Percentiles rank a stretch among this genome's conserved stretches.
These are phyloP conservation scores for Ophiostoma sp. DNA, from an alignment of 2,329 filamentous ascomycete species.

Conservation along the genomic window DNA sequence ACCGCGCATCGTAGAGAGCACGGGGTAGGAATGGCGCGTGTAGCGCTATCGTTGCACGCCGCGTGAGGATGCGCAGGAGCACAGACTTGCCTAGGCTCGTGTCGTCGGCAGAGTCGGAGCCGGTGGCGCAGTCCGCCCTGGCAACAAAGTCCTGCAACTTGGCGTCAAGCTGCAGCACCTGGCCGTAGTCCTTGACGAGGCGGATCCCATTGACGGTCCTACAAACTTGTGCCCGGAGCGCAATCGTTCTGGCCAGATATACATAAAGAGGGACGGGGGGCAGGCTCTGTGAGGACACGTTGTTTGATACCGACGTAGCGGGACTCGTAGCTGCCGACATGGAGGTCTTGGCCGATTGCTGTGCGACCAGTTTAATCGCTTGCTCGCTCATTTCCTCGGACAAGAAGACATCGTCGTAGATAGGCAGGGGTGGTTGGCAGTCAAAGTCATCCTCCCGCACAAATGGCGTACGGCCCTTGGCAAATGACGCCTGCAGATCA, in stretches of 20 bases:
- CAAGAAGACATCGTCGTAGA: not conserved
- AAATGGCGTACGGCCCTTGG: conserved; percentile 1
- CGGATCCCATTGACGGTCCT: conserved; percentile 1
- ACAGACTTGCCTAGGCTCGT: not conserved
- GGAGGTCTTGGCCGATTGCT: not conserved
- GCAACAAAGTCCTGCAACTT: not conserved
- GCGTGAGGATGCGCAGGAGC: conserved; percentile 2
- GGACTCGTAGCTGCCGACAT: not conserved
- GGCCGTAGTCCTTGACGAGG: conserved; percentile 2
- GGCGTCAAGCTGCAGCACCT: not conserved
- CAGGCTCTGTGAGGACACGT: not conserved
- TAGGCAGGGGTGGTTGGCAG: not conserved
- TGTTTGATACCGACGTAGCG: not conserved
- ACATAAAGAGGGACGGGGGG: not conserved
- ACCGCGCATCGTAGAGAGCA: conserved; percentile 3
- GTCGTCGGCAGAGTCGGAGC: not conserved
- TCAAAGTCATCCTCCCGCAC: conserved; percentile 10
- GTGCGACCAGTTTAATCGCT: not conserved
- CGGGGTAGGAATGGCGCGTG: conserved; percentile 3
- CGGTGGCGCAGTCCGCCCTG: not conserved
- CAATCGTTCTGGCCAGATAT: not conserved
- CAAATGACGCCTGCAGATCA: conserved; percentile 4
- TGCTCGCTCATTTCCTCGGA: not conserved
- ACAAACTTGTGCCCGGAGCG: conserved; percentile 8
- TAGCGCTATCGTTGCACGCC: not conserved